Conservation (phyloP, 352 stramenopile genomes). For the Phytophthora hibernalis region DNA sequence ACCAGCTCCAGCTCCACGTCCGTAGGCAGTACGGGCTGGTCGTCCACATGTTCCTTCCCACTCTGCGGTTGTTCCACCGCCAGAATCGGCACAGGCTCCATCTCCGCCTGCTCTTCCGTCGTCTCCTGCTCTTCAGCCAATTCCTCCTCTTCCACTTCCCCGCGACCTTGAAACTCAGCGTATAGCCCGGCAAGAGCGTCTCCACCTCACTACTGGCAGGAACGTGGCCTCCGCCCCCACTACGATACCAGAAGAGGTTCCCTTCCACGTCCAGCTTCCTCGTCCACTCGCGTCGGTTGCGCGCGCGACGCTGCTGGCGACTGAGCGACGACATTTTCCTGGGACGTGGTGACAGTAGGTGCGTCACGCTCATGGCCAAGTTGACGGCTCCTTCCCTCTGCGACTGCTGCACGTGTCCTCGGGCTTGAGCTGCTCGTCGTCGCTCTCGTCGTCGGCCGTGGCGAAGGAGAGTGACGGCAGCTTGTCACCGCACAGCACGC, state of each 20-base stretch:
- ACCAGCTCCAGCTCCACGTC: conserved; percentile 40
- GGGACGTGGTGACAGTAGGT: conserved; percentile 27
- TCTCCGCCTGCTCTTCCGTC: conserved; percentile 9
- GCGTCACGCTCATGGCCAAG: conserved; percentile 13
- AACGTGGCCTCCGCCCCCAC: conserved; percentile 26
- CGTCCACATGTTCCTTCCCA: conserved; percentile 23
- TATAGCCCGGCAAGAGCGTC: conserved; percentile 35
- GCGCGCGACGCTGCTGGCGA: conserved; percentile 44
- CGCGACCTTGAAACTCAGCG: conserved; percentile 39
- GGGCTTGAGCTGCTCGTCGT: conserved; percentile 21
- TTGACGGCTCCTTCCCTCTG: conserved; percentile 19
- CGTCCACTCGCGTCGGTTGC: conserved; percentile 73
- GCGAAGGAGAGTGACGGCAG: conserved; percentile 34
- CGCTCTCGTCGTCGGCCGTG: conserved; percentile 35
- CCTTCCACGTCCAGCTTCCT: conserved; percentile 71
- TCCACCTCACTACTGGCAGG: conserved; percentile 20
- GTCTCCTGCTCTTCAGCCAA: background rate
- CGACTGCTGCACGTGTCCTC: conserved; percentile 13
- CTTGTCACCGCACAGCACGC: conserved; percentile 69
- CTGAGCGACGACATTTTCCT: conserved; percentile 45
- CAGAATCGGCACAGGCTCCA: conserved; percentile 13
- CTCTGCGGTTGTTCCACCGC: conserved; percentile 25
- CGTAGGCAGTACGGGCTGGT: conserved; percentile 24
- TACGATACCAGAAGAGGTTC: conserved; percentile 65
- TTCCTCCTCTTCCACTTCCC: conserved; percentile 12